phyloP scores from a whole-genome alignment of 2,329 filamentous ascomycete species.

The Calonectria fujianensis region DNA sequence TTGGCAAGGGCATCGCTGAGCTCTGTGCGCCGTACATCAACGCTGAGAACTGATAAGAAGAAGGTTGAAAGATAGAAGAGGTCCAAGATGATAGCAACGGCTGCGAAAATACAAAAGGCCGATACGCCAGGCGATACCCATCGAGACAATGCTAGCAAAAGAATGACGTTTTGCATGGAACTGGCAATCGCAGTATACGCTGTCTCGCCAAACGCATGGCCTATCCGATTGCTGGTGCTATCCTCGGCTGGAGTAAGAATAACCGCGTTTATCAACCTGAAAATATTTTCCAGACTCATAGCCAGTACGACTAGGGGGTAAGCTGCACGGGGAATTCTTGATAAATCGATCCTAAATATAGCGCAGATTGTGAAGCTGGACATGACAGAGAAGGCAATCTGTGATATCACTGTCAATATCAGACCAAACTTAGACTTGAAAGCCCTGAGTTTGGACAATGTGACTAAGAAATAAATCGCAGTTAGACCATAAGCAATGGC shows the following conservation, averaged over 20 bases:
- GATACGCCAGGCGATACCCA: conserved; percentile 82
- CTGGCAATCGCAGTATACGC: conserved; percentile 81
- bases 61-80: conserved; percentile 87
- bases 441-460: conserved; percentile 81
- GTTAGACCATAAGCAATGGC: conserved; percentile 79
- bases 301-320: conserved; percentile 86
- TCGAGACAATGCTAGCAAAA: conserved; percentile 79
- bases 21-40: conserved; percentile 86
- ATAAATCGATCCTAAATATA: conserved; percentile 83
- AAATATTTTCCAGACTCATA: conserved; percentile 87
- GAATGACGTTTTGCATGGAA: conserved; percentile 80
- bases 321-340: conserved; percentile 82
- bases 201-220: conserved; percentile 83
- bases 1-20: conserved; percentile 82
- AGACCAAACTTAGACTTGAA: conserved; percentile 86
- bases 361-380: conserved; percentile 89
- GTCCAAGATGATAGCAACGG: conserved; percentile 84
- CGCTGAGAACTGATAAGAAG: conserved; percentile 85
- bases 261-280: conserved; percentile 85
- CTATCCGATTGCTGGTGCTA: conserved; percentile 80
- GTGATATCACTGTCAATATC: conserved; percentile 80
- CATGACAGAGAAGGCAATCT: conserved; percentile 83
- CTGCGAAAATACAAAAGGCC: conserved; percentile 85
- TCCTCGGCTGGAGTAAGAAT: conserved; percentile 82
- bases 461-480: conserved; percentile 78